These are phyloP conservation scores for Patellifolia procumbens DNA, from an alignment of 179 eudicot genomes.

Conservation along the genomic window DNA sequence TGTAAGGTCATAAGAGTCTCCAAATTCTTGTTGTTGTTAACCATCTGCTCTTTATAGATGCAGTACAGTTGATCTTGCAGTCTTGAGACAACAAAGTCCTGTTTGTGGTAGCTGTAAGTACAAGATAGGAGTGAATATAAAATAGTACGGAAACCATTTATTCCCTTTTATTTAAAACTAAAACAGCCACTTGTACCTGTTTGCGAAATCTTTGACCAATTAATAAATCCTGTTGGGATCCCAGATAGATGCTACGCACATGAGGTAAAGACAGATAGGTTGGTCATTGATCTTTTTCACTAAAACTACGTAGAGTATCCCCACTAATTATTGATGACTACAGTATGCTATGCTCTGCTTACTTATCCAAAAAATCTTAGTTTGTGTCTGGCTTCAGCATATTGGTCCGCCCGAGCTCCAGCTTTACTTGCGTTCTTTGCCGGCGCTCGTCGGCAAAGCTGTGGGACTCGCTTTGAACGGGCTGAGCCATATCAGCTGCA, in stretches of 20 bases:
- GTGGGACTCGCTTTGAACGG: too few species aligned
- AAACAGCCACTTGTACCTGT: too few species aligned
- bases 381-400: not conserved
- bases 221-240: not conserved
- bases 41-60: not conserved
- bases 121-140: not conserved
- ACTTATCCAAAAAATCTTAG: not conserved
- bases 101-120: not conserved
- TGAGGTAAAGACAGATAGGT: not conserved
- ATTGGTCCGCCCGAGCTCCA: not conserved
- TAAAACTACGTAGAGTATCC: not conserved
- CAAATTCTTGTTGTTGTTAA: not conserved
- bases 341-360: not conserved
- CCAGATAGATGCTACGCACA: not conserved
- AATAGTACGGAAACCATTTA: not conserved
- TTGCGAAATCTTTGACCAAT: too few species aligned
- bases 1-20: not conserved
- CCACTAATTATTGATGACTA: not conserved
- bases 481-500: too few species aligned
- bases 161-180: not conserved
- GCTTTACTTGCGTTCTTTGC: too few species aligned
- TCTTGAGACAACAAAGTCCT: not conserved
- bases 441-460: too few species aligned
- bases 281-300: not conserved
- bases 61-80: not conserved